Percentiles rank a stretch among this genome's conserved stretches.
phyloP scores from a whole-genome alignment of 192 early-diverging fungal species.

The Backusella psychrophila region DNA sequence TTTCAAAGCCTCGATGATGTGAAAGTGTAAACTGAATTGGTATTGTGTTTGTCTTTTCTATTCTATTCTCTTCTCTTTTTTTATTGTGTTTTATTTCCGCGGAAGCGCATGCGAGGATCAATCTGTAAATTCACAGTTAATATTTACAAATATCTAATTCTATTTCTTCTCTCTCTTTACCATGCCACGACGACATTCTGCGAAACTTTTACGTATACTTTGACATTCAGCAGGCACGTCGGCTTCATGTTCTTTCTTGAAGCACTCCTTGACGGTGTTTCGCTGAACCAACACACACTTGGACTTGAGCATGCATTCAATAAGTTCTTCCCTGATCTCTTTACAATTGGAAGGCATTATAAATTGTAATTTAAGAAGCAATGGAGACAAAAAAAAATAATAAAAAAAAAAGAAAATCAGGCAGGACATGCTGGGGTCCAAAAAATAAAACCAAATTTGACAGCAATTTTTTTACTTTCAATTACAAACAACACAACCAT shows the following conservation, averaged over 20 bases:
- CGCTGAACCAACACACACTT: constrained; percentile 51
- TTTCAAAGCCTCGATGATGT: no score
- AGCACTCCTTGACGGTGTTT: constrained; percentile 48
- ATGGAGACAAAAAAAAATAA: neutral
- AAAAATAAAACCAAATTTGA: neutral
- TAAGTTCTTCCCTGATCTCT: constrained; percentile 52
- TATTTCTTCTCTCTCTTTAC: constrained; percentile 25
- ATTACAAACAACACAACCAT: neutral
- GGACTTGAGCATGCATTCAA: constrained; percentile 57
- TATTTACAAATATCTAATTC: neutral
- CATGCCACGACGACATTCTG: constrained; percentile 56
- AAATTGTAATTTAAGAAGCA: neutral
- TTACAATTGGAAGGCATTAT: constrained; percentile 58
- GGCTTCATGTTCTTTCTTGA: constrained; percentile 46
- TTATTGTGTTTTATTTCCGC: constrained; percentile 47
- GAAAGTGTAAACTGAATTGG: neutral
- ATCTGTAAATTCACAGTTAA: constrained; percentile 29
- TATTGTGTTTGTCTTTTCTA: neutral
- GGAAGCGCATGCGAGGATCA: constrained; percentile 49
- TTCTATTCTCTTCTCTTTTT: neutral
- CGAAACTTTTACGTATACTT: constrained; percentile 53
- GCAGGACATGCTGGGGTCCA: neutral
- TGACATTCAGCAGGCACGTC: constrained; percentile 52
- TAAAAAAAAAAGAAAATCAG: neutral
- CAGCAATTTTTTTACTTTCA: neutral